phyloP scores from a whole-genome alignment of 495 filamentous ascomycete species.

The Neurospora sp. region DNA sequence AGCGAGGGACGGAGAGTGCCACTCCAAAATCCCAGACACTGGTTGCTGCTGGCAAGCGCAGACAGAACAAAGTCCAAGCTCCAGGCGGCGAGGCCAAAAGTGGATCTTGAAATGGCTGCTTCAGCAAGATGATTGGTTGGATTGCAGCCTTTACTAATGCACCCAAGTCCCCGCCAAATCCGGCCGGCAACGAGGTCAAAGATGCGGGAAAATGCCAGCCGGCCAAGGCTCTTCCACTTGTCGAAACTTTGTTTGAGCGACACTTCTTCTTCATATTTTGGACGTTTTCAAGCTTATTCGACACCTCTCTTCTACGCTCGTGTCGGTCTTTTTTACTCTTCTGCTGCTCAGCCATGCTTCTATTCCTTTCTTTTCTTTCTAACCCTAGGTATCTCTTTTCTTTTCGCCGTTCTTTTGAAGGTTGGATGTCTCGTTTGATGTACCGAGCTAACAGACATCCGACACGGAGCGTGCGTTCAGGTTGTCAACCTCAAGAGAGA shows the following conservation, averaged over 20 bases:
- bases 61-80: neutral
- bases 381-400: neutral
- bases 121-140: neutral
- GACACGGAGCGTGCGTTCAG: neutral
- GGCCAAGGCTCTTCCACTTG: too few relatives aligned
- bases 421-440: neutral
- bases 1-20: neutral
- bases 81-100: neutral
- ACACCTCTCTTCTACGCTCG: neutral
- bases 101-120: neutral
- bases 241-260: neutral
- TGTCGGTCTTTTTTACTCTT: neutral
- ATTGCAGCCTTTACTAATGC: neutral
- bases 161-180: neutral
- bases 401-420: neutral
- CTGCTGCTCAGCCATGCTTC: neutral
- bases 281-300: neutral
- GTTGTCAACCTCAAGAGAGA: neutral
- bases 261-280: neutral
- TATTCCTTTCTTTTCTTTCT: rapidly evolving
- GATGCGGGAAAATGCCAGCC: neutral
- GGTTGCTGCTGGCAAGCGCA: neutral
- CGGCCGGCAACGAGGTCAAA: neutral
- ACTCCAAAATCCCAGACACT: neutral
- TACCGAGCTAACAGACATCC: neutral